Conservation (phyloP, 139 green algal species). For the Nannochloris sp. region DNA sequence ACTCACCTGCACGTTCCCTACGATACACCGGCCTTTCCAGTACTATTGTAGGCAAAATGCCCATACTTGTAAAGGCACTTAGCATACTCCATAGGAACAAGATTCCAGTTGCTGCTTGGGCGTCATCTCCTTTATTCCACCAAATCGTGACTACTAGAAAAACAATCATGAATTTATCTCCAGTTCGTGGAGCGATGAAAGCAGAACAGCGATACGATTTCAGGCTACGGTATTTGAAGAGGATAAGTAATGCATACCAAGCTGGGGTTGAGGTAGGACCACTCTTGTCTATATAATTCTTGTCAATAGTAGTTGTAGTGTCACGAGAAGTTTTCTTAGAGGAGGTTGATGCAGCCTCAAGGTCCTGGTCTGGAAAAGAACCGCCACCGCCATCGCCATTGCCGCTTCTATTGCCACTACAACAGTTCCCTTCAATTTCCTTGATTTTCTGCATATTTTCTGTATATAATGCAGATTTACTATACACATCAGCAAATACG, state of each 20-base stretch:
- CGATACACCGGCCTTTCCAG: neutral
- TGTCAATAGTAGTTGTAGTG: neutral
- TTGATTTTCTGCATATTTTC: neutral
- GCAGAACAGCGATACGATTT: neutral
- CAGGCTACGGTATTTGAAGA: neutral
- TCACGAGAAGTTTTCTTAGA: neutral
- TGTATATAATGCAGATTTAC: neutral
- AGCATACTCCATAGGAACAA: neutral
- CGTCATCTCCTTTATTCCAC: neutral
- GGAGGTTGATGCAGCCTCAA: neutral
- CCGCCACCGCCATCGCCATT: too few species aligned
- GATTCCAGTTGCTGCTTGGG: neutral
- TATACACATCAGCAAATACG: neutral
- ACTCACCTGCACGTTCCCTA: neutral
- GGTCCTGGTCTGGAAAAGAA: neutral
- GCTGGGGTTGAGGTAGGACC: too few species aligned
- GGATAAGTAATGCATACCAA: neutral
- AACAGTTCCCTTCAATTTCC: neutral
- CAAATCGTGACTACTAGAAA: neutral
- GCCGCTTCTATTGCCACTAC: too few species aligned
- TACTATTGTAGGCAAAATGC: neutral
- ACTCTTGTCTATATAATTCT: too few species aligned
- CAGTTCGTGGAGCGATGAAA: neutral
- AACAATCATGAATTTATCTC: neutral
- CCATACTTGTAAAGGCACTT: neutral